Evolutionary conservation across 805 yeast species (phyloP).

Genomic region (Saccharomycopsis oosterbeekiorum): DNA sequence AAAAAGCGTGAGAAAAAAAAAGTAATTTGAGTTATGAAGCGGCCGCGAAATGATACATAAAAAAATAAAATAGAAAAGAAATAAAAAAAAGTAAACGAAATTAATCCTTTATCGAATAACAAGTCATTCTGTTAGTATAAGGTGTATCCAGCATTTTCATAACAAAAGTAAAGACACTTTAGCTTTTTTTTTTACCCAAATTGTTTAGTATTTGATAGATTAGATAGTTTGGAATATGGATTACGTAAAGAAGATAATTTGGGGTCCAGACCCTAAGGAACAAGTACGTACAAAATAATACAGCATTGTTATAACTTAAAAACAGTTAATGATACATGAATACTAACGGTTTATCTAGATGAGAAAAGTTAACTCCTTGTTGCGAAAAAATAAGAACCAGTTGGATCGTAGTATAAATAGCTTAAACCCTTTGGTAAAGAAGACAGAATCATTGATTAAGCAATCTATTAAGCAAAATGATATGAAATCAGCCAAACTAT

Average conservation of each 20-base stretch:
- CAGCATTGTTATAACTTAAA: conserved; percentile 24
- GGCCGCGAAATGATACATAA: no score
- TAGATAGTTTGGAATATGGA: conserved; percentile 45
- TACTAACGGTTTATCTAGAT: conserved; percentile 27
- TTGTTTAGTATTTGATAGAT: neutral
- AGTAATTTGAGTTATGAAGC: no score
- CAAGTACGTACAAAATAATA: conserved; percentile 37
- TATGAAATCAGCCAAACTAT: conserved; percentile 58
- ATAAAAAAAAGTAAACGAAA: no score
- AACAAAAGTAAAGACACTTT: no score
- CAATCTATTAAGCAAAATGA: conserved; percentile 71
- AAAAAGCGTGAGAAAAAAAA: no score
- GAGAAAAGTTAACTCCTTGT: conserved; percentile 65
- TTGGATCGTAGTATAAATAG: conserved; percentile 57
- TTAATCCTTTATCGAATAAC: no score
- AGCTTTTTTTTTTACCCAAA: neutral
- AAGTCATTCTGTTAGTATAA: no score
- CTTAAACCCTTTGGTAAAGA: conserved; percentile 56
- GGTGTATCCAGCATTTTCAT: no score
- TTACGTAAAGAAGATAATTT: conserved; percentile 71
- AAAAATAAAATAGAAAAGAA: no score
- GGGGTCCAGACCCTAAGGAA: conserved; percentile 96
- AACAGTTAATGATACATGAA: neutral
- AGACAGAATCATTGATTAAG: conserved; percentile 69
- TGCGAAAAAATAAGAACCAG: conserved; percentile 78